Evolutionary conservation across 2,329 filamentous ascomycete genomes (phyloP), one percentile per base, ranked within the genome.

Genomic region (Botryotinia calthae): DNA sequence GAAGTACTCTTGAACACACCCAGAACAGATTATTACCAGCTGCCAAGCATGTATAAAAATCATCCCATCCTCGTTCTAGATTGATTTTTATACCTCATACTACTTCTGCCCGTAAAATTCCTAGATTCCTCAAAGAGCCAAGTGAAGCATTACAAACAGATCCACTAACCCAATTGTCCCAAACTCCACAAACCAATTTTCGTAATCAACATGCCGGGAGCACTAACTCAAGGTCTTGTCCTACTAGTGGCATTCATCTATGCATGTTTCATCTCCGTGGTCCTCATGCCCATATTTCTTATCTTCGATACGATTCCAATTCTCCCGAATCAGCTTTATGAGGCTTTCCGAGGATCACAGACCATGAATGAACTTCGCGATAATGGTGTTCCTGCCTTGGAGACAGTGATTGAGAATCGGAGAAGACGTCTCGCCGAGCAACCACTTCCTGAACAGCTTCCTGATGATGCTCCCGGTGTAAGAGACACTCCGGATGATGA

Each of bases 251-350:
- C 37, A 9, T 22, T 66, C 7, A 1, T 51, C 8, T 66, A n/a
- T 16, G 28, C 48, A 51, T 51, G 28, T 18, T 51, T 66, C 14
- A 37, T 12, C 63, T n/a, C 22, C 14, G 9, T 66, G 1, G 12
- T 66, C 18, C 18, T 37, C 31, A 1, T 63, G 3, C 61, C 61
- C 2, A 28, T 63, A n/a, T 6, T n/a, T 37, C 20, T n/a, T n/a
- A 0, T 8, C 12, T 25, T 40, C 12, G 3, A 14, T 1, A 2
- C 0, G 22, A 1, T n/a, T n/a, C 34, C 10, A 16, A 61, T n/a
- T 16, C 20, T 0, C 22, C 22, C 22, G 20, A 31, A 34, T 25
- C 12, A 25, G n/a, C 14, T 62, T 28, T 20, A 20, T 2, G 37
- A 18, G 4, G 8, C 1, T 20, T 0, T 42, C 34, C 8, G 37